phyloP scores from a whole-genome alignment of 1,284 basidiomycete genomes.

The Caloboletus firmus region DNA sequence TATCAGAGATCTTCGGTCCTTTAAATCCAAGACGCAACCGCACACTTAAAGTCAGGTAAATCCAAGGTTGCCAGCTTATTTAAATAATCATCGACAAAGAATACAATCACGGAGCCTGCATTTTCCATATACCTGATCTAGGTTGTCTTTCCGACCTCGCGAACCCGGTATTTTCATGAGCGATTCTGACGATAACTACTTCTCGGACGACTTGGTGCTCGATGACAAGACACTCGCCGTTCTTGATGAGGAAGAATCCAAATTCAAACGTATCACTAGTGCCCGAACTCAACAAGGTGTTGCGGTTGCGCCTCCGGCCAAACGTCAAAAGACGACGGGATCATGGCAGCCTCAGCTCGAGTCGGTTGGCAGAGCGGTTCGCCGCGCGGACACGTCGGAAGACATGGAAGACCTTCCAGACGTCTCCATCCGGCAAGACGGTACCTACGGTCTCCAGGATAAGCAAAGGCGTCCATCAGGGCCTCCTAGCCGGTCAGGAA shows the following conservation, averaged over 20 bases:
- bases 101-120: background rate
- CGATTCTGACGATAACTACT: constrained; percentile 69
- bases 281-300: constrained; percentile 21
- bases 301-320: constrained; percentile 44
- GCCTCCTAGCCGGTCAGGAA: constrained; percentile 10
- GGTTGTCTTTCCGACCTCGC: background rate
- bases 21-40: background rate
- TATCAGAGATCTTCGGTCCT: background rate
- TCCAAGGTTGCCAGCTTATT: background rate
- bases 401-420: constrained; percentile 58
- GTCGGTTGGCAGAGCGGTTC: constrained; percentile 2
- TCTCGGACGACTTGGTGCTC: constrained; percentile 59
- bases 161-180: constrained; percentile 42
- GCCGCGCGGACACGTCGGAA: constrained; percentile 30
- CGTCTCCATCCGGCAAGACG: constrained; percentile 47
- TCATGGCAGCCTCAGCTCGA: constrained; percentile 33
- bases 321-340: constrained; percentile 53
- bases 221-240: constrained; percentile 62
- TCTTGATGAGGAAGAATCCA: constrained; percentile 60
- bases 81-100: background rate
- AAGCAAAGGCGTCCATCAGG: constrained; percentile 18
- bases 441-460: constrained; percentile 38
- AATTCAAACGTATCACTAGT: constrained; percentile 37
- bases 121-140: background rate
- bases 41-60: background rate